Evolutionary conservation across 2,329 filamentous ascomycete genomes (phyloP), one percentile per base, ranked within the genome.

Genomic region (Podosphaera leucotricha): DNA sequence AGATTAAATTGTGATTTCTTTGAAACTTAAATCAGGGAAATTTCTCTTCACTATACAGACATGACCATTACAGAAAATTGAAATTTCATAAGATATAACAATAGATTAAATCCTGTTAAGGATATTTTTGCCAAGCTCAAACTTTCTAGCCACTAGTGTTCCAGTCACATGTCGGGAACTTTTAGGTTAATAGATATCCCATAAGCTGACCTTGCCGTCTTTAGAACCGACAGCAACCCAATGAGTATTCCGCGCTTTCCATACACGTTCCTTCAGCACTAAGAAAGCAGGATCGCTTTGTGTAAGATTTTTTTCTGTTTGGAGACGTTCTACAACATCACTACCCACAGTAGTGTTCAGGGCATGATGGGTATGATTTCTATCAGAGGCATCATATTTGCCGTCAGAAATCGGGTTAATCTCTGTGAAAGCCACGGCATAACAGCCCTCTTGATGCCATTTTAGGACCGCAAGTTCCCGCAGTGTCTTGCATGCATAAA

Each of bases 221-320:
- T 95, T 98, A 45, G 82, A 80, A 1, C 90, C 90, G 1, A 75
- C 83, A 16, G 80, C 90, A 43, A 95, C 60, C 86, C 87, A 95
- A 60, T 95, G 87, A 20, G 78, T 79, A 43, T 65, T 66, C 54
- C 71, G 75, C 10, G 79, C 77, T 52, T 74, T 75, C 30, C 64
- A 64, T 19, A 74, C 64, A 45, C 82, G 66, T 50, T 73, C 70
- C 30, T 75, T 70, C 47, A 73, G 78, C 42, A 84, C 72, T 2
- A 62, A 67, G 46, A 68, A 66, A 5, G 39, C 11, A 28, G 39
- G 24, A 18, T 11, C 2, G 11, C 15, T 41, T 28, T 18, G 21
- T 5, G 22, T 41, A 5, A 41, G 19, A n/a, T 13, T 6, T 21
- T 41, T 41, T 41, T 16, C 38, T 1, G n/a, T 16, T 15, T 11